A percentile compares a stretch with the other conserved stretches of the same genome.
These are phyloP conservation scores for Fusarium lateritium DNA, from an alignment of 2,329 filamentous ascomycete genomes.

Conservation along the genomic window DNA sequence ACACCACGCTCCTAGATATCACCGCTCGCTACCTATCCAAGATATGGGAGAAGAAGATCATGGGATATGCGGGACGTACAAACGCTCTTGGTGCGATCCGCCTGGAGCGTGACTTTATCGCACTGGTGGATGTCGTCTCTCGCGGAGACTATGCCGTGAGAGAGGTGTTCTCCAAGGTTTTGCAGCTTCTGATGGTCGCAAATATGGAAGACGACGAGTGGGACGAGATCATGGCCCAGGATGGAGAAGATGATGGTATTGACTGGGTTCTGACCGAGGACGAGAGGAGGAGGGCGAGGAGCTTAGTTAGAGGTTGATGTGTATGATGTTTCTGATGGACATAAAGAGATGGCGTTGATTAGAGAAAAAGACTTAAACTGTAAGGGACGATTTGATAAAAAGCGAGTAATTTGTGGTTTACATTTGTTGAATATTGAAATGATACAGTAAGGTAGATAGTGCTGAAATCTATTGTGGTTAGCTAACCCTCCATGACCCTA, in stretches of 20 bases:
- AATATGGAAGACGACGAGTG: constrained; percentile 98
- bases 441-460: neutral
- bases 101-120: constrained; percentile 86
- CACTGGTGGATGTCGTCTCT: constrained; percentile 77
- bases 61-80: constrained; percentile 82
- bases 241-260: constrained; percentile 72
- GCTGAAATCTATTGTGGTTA: neutral
- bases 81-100: constrained; percentile 86
- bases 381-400: constrained; percentile 25
- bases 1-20: constrained; percentile 80
- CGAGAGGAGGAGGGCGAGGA: constrained; percentile 80
- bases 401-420: constrained; percentile 15
- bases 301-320: constrained; percentile 67
- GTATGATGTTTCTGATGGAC: constrained; percentile 20
- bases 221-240: constrained; percentile 76
- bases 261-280: constrained; percentile 80
- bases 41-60: constrained; percentile 89
- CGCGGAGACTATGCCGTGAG: constrained; percentile 82
- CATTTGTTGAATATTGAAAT: constrained; percentile 5
- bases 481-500: neutral
- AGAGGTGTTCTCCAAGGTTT: constrained; percentile 81
- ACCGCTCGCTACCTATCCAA: constrained; percentile 82
- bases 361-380: constrained; percentile 33
- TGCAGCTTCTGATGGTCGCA: constrained; percentile 87
- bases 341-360: constrained; percentile 23